Conservation (phyloP, 176 grass and related monocot genomes). For the Chrysopogon serrulatus region DNA sequence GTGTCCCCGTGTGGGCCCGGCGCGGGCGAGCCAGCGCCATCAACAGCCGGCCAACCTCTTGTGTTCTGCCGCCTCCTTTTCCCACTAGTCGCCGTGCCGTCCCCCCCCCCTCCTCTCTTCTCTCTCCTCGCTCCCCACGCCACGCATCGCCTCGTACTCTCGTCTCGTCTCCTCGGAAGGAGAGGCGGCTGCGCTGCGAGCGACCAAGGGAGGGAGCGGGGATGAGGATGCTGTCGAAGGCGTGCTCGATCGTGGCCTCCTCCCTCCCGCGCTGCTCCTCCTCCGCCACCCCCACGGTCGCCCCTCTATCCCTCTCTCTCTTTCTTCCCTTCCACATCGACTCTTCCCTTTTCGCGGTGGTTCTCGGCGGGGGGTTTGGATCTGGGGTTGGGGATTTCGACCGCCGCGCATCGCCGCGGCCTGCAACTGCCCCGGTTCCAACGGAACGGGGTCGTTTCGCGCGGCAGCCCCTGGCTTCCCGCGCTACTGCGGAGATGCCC, state of each 20-base stretch:
- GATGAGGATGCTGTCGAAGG: constrained; percentile 75
- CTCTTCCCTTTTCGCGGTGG: neutral
- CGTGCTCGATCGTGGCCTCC: constrained; percentile 72
- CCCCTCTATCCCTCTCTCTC: neutral
- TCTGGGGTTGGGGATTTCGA: neutral
- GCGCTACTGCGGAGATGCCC: neutral
- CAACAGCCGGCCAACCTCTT: constrained; percentile 20
- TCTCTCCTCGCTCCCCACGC: neutral
- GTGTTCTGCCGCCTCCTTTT: neutral
- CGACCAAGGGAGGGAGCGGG: constrained; percentile 2
- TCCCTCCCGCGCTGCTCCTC: constrained; percentile 78
- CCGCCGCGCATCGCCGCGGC: neutral
- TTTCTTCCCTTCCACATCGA: neutral
- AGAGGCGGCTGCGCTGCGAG: neutral
- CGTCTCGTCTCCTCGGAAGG: neutral
- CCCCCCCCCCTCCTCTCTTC: neutral
- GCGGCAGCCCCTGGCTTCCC: neutral
- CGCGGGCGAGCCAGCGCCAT: constrained; percentile 35
- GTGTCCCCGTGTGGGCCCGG: neutral
- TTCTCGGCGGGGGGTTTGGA: neutral
- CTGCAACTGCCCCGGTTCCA: constrained; percentile 13
- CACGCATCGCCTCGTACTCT: neutral
- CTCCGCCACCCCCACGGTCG: constrained; percentile 58
- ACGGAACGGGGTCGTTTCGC: neutral
- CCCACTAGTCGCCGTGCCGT: constrained; percentile 28